phyloP scores from a whole-genome alignment of 352 stramenopile species.

The Pythium grandisporangium region DNA sequence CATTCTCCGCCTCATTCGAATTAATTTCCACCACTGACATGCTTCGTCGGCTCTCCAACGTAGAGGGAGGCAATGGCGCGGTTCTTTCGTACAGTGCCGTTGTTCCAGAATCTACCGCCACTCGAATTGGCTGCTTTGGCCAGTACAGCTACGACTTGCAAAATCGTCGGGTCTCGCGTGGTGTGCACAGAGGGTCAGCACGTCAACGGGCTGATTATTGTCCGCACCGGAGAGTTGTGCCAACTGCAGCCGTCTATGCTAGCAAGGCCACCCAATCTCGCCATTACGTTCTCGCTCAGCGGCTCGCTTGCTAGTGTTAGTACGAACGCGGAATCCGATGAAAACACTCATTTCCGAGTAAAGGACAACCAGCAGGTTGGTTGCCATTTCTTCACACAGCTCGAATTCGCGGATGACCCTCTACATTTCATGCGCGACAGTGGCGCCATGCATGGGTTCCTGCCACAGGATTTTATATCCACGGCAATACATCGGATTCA shows the following conservation, averaged over 20 bases:
- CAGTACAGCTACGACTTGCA: slow-evolving; percentile 20
- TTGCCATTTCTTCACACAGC: slow-evolving; percentile 42
- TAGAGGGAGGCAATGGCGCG: too few species aligned
- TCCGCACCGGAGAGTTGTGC: slow-evolving; percentile 38
- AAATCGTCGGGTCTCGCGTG: slow-evolving; percentile 39
- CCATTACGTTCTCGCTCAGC: slow-evolving; percentile 36
- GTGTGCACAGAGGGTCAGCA: slow-evolving; percentile 43
- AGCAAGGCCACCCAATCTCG: slow-evolving; percentile 27
- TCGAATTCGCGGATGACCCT: slow-evolving; percentile 36
- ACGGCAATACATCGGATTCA: too few species aligned
- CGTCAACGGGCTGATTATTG: slow-evolving; percentile 41
- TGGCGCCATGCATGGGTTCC: slow-evolving; percentile 38
- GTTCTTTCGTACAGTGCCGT: slow-evolving; percentile 29
- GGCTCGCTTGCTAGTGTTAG: slow-evolving; percentile 31
- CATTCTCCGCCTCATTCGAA: too few species aligned
- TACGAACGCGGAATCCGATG: slow-evolving; percentile 7
- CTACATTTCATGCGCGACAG: slow-evolving; percentile 37
- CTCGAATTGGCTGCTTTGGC: slow-evolving; percentile 15
- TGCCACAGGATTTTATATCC: slow-evolving; percentile 25
- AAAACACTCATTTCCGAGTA: too few species aligned
- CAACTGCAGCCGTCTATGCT: slow-evolving; percentile 32
- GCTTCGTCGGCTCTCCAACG: too few species aligned
- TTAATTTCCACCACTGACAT: too few species aligned
- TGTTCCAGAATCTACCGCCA: slow-evolving; percentile 21
- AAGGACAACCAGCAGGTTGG: too few species aligned